Base-by-base conservation (phyloP, 2,329 filamentous ascomycete genomes). In the Penicillium capsulatum region DNA sequence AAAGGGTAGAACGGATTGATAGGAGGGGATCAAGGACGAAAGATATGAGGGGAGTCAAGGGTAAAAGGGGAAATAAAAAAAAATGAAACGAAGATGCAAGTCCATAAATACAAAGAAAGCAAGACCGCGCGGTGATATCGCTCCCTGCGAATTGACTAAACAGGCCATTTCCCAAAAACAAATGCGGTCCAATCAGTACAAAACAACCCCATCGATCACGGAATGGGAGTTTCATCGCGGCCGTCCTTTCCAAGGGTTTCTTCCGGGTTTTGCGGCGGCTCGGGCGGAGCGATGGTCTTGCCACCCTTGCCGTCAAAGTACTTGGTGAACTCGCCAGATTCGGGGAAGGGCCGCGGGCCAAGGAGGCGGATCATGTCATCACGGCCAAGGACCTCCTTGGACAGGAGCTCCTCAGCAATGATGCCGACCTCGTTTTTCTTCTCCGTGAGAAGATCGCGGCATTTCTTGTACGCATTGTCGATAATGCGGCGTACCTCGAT, bases 361-460 rank as follows among this genome's bases (percentile, higher is more conserved):
- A 98, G 74, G 40, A 98, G 72, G 17, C 92, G 76, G 35, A 97
- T 81, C 78, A 97, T 84, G 66, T 98, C 92, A 57, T 98, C 92
- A 41, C 92, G 78, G 22, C 83, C 82, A 15, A 98, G 76, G 57
- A 96, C 83, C 70, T 98, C 92, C 77, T 96, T 96, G 57, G 73
- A 79, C 48, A 98, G 73, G 42, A 98, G 73, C 69, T 98, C 92
- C 72, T 98, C 90, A 0, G 92, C 92, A 4, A 98, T 80, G 27
- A 96, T 71, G 3, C 87, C 88, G 24, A 98, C 77, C 68, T 97
- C 87, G 55, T 77, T 75, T 74, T 94, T 92, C 80, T 88, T 94
- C 69, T 84, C 83, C 2, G 76, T 77, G 36, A 98, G 74, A 17
- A 98, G 78, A 31, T 86, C 80, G 59, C 80, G 82, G 74, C 92